These are phyloP conservation scores for Eleusine coracana DNA, from an alignment of 176 grass and related monocot genomes.

Conservation along the genomic window DNA sequence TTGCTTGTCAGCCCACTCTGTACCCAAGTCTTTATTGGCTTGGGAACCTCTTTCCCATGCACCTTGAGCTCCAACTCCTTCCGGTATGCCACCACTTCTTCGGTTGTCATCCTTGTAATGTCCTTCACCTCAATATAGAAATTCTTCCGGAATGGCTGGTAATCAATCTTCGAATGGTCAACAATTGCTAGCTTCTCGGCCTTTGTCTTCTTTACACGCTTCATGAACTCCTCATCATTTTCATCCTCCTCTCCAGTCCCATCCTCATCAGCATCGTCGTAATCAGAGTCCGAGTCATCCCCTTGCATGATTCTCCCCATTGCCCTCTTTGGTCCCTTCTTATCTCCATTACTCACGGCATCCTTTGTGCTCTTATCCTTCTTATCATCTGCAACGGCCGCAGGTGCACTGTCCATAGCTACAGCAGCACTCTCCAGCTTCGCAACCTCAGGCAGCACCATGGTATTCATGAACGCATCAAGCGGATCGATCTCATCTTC, in stretches of 20 bases:
- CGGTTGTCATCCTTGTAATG: slow-evolving; percentile 71
- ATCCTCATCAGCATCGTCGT: slow-evolving; percentile 49
- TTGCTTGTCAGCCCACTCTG: slow-evolving; percentile 91
- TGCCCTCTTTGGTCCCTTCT: slow-evolving; percentile 39
- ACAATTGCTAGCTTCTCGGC: slow-evolving; percentile 84
- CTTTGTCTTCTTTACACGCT: slow-evolving; percentile 97
- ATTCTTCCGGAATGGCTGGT: slow-evolving; percentile 82
- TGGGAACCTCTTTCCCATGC: slow-evolving; percentile 92
- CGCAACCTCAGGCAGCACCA: slow-evolving; percentile 88
- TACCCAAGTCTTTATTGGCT: slow-evolving; percentile 91
- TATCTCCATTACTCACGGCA: slow-evolving; percentile 48
- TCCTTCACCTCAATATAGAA: slow-evolving; percentile 96
- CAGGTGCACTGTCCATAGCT: slow-evolving; percentile 20
- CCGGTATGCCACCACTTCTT: slow-evolving; percentile 71
- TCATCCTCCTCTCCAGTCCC: slow-evolving; percentile 64
- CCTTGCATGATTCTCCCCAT: slow-evolving; percentile 83
- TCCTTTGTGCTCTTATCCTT: slow-evolving; percentile 53
- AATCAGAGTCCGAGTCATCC: slow-evolving; percentile 76
- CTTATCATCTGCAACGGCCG: slow-evolving; percentile 38
- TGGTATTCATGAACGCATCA: slow-evolving; percentile 90
- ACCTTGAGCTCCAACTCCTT: slow-evolving; percentile 90
- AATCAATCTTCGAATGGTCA: slow-evolving; percentile 95
- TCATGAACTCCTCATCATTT: slow-evolving; percentile 91
- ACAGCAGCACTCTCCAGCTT: slow-evolving; percentile 62
- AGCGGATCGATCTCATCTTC: slow-evolving; percentile 92